Evolutionary conservation across 805 yeast genomes (phyloP).

Genomic region (Isabelozyma pseudorhagii): DNA sequence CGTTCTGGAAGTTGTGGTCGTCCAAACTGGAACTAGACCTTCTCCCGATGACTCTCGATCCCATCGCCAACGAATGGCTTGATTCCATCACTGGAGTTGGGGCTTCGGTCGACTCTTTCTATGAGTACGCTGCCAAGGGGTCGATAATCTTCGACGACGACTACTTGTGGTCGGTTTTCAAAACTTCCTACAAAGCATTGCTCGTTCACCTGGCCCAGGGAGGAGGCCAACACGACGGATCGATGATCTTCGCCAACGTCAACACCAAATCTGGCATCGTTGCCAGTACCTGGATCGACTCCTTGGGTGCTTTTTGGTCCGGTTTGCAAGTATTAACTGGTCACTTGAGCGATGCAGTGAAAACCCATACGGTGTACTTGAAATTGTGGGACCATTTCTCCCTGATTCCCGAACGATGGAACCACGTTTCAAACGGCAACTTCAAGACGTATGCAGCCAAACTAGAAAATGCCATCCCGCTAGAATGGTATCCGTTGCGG

Average conservation of each 20-base stretch:
- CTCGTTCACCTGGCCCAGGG: slow-evolving; percentile 37
- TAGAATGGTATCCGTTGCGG: slow-evolving; percentile 90
- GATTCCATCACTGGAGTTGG: slow-evolving; percentile 76
- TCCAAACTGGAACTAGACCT: slow-evolving; percentile 59
- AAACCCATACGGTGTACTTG: slow-evolving; percentile 57
- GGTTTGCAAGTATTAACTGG: slow-evolving; percentile 82
- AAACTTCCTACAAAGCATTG: slow-evolving; percentile 56
- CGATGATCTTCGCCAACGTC: slow-evolving; percentile 54
- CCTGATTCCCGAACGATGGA: slow-evolving; percentile 89
- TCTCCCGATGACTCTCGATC: slow-evolving; percentile 75
- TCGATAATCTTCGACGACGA: slow-evolving; percentile 67
- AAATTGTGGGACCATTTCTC: slow-evolving; percentile 81
- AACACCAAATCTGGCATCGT: slow-evolving; percentile 49
- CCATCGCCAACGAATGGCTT: slow-evolving; percentile 51
- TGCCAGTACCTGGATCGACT: slow-evolving; percentile 72
- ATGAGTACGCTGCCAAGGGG: slow-evolving; percentile 81
- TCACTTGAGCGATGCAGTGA: slow-evolving; percentile 60
- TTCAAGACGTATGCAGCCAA: not conserved
- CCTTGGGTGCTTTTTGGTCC: slow-evolving; percentile 84
- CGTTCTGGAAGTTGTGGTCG: slow-evolving; percentile 72
- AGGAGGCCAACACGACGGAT: slow-evolving; percentile 16
- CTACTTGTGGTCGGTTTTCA: slow-evolving; percentile 53
- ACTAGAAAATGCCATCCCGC: slow-evolving; percentile 29
- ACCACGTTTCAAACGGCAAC: slow-evolving; percentile 14
- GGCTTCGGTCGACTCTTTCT: slow-evolving; percentile 88